phyloP scores from a whole-genome alignment of 495 filamentous ascomycete genomes.

The Xylaria intraflava region DNA sequence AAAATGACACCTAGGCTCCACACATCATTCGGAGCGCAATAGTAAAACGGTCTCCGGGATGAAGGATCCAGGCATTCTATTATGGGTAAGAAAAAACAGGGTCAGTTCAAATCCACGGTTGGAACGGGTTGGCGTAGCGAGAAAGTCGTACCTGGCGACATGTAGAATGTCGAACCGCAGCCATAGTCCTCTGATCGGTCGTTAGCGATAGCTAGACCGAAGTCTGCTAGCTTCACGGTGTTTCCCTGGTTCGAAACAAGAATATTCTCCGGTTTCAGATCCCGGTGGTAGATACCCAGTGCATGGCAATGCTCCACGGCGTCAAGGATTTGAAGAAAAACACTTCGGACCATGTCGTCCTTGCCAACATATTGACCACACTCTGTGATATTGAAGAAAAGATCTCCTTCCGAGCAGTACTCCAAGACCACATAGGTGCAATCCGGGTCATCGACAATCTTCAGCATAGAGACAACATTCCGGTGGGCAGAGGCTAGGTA shows the following conservation, averaged over 20 bases:
- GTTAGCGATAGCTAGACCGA: constrained; percentile 86
- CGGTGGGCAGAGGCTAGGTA: constrained; percentile 79
- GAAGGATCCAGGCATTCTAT: constrained; percentile 90
- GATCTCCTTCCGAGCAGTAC: constrained; percentile 93
- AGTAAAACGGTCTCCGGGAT: constrained; percentile 76
- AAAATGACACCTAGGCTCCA: constrained; percentile 97
- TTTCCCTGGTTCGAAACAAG: constrained; percentile 80
- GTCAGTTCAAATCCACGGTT: constrained; percentile 21
- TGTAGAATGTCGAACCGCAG: constrained; percentile 98
- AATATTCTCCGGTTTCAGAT: constrained; percentile 98
- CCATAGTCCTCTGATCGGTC: constrained; percentile 87
- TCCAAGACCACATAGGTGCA: constrained; percentile 97
- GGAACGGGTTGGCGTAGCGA: constrained; percentile 9
- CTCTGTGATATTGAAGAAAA: constrained; percentile 97
- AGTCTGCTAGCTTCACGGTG: constrained; percentile 94
- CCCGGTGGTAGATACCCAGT: constrained; percentile 91
- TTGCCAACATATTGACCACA: constrained; percentile 87
- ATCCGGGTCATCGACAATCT: constrained; percentile 87
- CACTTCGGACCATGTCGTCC: constrained; percentile 76
- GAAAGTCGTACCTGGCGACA: constrained; percentile 81
- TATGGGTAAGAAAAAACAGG: constrained; percentile 16
- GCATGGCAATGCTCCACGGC: constrained; percentile 94
- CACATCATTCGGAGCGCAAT: constrained; percentile 90
- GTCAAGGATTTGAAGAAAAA: constrained; percentile 95
- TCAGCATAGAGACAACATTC: constrained; percentile 89